These are phyloP conservation scores for Cucumis hystrix DNA, from an alignment of 306 rosid genomes.

Conservation along the genomic window DNA sequence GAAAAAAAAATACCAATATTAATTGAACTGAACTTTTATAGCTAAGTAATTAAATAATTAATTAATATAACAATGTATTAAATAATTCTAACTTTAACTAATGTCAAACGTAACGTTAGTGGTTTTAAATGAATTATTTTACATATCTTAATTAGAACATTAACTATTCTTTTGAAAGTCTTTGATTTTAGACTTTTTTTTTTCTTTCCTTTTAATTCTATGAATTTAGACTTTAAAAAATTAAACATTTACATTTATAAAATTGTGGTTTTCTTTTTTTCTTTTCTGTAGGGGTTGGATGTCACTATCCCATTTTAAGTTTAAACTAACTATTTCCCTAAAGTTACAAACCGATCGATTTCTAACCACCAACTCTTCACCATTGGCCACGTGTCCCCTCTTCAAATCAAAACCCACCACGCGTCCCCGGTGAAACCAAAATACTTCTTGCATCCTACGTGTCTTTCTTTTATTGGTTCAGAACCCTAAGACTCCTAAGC, in stretches of 20 bases:
- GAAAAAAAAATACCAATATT: no score
- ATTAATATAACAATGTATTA: no score
- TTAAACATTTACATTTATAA: neutral
- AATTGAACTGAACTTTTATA: no score
- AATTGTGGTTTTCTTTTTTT: neutral
- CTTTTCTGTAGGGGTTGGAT: neutral
- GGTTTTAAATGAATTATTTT: no score
- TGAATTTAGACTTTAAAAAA: neutral
- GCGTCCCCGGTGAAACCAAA: neutral
- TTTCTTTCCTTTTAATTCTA: no score
- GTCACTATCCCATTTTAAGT: neutral
- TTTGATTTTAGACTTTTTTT: no score
- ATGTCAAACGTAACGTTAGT: no score
- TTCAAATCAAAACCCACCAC: neutral
- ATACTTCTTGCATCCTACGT: neutral
- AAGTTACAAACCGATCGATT: neutral
- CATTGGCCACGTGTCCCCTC: neutral
- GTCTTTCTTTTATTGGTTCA: constrained; percentile 23
- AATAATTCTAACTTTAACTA: no score
- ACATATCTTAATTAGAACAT: no score
- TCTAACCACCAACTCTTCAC: neutral
- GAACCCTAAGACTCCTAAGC: constrained; percentile 21
- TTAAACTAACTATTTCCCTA: neutral
- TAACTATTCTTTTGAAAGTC: no score
- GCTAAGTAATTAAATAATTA: no score